Conservation (phyloP, 2,329 filamentous ascomycete species). For the Cylindrodendrum hubeiense region DNA sequence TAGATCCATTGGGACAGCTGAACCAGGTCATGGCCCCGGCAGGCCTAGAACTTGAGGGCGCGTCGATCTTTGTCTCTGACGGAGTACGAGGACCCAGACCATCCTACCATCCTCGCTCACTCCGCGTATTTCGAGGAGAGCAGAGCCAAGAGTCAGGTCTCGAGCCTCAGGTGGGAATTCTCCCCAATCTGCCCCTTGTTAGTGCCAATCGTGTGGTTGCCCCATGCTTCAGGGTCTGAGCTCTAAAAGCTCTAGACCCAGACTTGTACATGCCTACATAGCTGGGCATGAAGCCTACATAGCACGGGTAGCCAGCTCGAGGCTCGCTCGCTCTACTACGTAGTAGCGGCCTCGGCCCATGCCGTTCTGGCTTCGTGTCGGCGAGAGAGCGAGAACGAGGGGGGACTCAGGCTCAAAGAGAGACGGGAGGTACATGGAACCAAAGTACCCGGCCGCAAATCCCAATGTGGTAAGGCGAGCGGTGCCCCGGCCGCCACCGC, state of each 20-base stretch:
- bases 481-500: background rate
- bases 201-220: background rate
- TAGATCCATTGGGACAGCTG: background rate
- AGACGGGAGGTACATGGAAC: slow-evolving; percentile 15
- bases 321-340: too few relatives aligned
- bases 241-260: background rate
- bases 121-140: too few relatives aligned
- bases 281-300: too few relatives aligned
- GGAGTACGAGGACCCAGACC: too few relatives aligned
- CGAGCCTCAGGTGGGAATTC: background rate
- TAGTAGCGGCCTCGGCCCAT: background rate
- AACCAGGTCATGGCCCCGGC: slow-evolving; percentile 20
- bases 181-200: background rate
- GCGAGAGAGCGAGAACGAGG: background rate
- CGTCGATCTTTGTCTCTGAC: slow-evolving; percentile 1
- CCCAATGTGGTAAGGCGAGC: slow-evolving; percentile 21
- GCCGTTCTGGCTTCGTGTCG: slow-evolving; percentile 9
- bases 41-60: slow-evolving; percentile 23
- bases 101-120: too few relatives aligned
- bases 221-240: background rate
- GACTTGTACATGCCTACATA: too few relatives aligned
- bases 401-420: background rate
- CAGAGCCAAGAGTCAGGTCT: background rate
- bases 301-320: too few relatives aligned
- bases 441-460: slow-evolving; percentile 23